Percentiles rank a stretch among this genome's conserved stretches.
phyloP scores from a whole-genome alignment of 352 stramenopile genomes.

The Globisporangium mamillatum region DNA sequence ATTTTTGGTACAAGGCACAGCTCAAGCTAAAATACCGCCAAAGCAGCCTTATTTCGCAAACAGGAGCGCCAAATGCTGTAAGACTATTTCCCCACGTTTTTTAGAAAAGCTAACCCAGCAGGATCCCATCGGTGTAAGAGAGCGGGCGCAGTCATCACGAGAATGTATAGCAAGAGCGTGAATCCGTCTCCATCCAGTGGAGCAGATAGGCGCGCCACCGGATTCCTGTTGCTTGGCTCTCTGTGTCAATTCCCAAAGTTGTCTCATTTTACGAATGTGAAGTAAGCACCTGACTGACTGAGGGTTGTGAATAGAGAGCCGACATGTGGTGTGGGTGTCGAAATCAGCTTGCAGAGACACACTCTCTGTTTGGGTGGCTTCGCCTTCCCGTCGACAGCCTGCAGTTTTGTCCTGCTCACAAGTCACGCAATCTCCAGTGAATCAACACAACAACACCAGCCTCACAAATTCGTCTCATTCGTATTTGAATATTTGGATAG shows the following conservation, averaged over 20 bases:
- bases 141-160: neutral
- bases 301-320: neutral
- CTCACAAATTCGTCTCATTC: no score
- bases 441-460: neutral
- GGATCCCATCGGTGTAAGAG: neutral
- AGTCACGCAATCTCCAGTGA: neutral
- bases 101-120: neutral
- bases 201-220: neutral
- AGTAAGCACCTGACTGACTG: neutral
- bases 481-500: no score
- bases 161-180: neutral
- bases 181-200: neutral
- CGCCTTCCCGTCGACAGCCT: neutral
- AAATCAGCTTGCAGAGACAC: neutral
- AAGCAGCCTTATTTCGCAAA: neutral
- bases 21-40: no score
- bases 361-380: neutral
- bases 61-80: neutral
- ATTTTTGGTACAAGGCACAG: no score
- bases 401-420: neutral
- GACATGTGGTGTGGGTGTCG: neutral
- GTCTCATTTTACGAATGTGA: neutral
- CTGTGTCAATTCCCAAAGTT: neutral
- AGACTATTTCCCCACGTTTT: neutral
- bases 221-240: neutral